Evolutionary conservation across 2,329 filamentous ascomycete species (phyloP), one percentile per base, ranked within the genome.

Genomic region (Elsinoe arachidis): DNA sequence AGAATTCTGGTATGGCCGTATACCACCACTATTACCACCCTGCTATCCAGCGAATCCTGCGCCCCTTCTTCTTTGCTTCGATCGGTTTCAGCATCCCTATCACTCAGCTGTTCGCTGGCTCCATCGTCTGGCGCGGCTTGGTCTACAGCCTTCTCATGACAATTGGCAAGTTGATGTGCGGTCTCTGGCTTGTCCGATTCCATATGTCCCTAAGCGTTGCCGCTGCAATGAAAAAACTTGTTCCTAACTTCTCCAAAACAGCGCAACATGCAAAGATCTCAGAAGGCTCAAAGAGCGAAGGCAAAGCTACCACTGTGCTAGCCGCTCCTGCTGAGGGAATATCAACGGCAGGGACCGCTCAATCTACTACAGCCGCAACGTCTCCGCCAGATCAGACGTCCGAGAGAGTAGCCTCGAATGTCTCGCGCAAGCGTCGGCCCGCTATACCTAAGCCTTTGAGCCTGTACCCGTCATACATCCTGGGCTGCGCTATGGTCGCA

Each of bases 31-130:
- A 76, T 61, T 78, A 74, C 61, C 66, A 71, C 7, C 64, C 70
- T 34, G 66, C 74, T 0, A 70, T 76, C 0, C 66, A 78, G 2
- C 74, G 74, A 7, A 73, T 90, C 0, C 68, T 91, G 0, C 82
- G 82, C 52, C 86, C 87, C 0, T 78, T 89, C 58, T 90, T 91
- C 70, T 91, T 91, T 64, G 86, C 79, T 1, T 82, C 79, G 0
- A 86, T 92, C 35, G 88, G 88, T 0, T 91, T 92, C 66, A 85
- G 87, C 0, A 87, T 93, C 1, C 88, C 88, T 0, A 85, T 92
- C 30, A 81, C 79, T 0, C 72, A 80, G 5, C 83, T 93, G 76
- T 92, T 90, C 63, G 67, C 68, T 0, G 80, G 80, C 0, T 65
- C 72, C 0, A 76, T 87, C 0, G 70, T 90, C 1, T 93, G 87